phyloP scores from a whole-genome alignment of 305 asterid species.

The Fraxinus angustifolia region DNA sequence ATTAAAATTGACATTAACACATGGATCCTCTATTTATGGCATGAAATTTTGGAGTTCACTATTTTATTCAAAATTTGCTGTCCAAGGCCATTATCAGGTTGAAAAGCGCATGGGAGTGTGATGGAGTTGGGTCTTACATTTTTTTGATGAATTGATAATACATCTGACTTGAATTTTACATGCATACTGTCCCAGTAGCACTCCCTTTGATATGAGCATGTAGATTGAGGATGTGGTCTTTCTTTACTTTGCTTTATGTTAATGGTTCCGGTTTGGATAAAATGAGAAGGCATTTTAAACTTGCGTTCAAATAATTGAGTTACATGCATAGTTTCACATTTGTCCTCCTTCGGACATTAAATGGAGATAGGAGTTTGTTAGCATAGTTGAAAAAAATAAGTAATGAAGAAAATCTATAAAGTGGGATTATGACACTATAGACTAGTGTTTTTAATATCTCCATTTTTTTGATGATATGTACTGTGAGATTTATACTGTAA shows the following conservation, averaged over 20 bases:
- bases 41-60: background rate
- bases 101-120: background rate
- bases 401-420: background rate
- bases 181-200: background rate
- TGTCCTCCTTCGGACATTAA: background rate
- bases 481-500: background rate
- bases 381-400: background rate
- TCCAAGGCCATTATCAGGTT: background rate
- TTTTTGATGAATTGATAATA: background rate
- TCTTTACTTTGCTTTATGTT: slow-evolving; percentile 8
- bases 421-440: background rate
- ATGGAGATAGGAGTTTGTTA: background rate
- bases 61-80: background rate
- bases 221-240: slow-evolving; percentile 1
- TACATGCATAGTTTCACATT: background rate
- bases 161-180: background rate
- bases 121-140: background rate
- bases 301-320: slow-evolving; percentile 1
- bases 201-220: background rate
- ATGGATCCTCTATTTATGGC: background rate
- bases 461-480: slow-evolving; percentile 6
- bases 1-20: background rate
- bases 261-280: background rate
- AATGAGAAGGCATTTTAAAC: background rate
- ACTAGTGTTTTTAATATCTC: background rate